Percentiles rank a stretch among this genome's conserved stretches.
Conservation (phyloP, 495 filamentous ascomycete genomes). For the Talaromyces proteolyticus region DNA sequence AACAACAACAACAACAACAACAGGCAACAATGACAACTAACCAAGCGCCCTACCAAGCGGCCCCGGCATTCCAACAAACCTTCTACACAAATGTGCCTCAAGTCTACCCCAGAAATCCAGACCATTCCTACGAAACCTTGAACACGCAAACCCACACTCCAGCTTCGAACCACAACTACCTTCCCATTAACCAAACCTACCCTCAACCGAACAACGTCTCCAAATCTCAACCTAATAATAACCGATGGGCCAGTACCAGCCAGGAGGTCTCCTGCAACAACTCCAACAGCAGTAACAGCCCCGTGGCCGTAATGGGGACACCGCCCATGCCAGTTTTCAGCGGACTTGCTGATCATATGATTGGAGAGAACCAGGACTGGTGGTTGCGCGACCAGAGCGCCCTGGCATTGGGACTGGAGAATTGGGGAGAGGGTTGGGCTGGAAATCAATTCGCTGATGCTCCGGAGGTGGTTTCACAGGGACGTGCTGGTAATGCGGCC, state of each 20-base stretch:
- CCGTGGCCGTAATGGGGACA: slow-evolving; percentile 12
- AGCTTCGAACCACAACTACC: background rate
- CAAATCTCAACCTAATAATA: background rate
- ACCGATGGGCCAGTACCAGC: background rate
- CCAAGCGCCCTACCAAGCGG: background rate
- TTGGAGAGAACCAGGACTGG: slow-evolving; percentile 54
- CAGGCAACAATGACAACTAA: background rate
- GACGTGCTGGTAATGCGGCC: background rate
- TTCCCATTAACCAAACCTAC: background rate
- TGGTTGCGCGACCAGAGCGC: slow-evolving; percentile 47
- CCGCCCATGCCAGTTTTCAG: slow-evolving; percentile 36
- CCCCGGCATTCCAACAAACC: background rate
- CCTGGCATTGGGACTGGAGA: slow-evolving; percentile 39
- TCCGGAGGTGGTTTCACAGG: background rate
- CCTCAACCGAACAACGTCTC: background rate
- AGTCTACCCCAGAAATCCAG: background rate
- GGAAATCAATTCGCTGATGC: slow-evolving; percentile 5
- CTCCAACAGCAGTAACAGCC: slow-evolving; percentile 10
- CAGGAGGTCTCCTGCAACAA: slow-evolving; percentile 8
- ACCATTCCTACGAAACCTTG: background rate
- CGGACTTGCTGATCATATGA: slow-evolving; percentile 36
- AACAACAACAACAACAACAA: slow-evolving; percentile 9
- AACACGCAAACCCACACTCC: background rate
- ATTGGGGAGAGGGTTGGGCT: slow-evolving; percentile 31
- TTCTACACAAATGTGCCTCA: background rate